These are phyloP conservation scores for Casaregolazyma suthepensis DNA, from an alignment of 1,139 yeast genomes.

Conservation along the genomic window DNA sequence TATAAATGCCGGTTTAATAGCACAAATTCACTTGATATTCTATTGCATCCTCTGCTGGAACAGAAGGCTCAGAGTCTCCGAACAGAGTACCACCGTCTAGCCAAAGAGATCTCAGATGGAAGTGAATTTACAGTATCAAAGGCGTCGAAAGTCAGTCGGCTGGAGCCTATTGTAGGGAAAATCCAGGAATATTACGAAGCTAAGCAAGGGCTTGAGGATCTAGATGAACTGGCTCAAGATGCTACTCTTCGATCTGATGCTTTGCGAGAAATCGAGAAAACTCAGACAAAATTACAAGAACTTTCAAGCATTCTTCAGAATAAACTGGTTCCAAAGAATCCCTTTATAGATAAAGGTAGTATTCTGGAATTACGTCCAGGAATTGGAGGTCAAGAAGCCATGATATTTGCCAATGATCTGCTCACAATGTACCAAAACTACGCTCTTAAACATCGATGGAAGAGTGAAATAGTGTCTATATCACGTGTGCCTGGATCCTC, in stretches of 20 bases:
- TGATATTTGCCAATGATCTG: slow-evolving; percentile 74
- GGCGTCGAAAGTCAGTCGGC: slow-evolving; percentile 51
- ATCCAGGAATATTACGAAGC: slow-evolving; percentile 42
- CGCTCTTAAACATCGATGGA: slow-evolving; percentile 65
- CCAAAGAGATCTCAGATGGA: slow-evolving; percentile 40
- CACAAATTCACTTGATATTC: neutral
- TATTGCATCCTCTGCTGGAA: slow-evolving; percentile 21
- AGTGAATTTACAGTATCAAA: slow-evolving; percentile 49
- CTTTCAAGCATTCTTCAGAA: slow-evolving; percentile 44
- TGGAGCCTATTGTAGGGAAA: slow-evolving; percentile 49
- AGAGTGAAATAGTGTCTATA: slow-evolving; percentile 48
- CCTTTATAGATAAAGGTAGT: slow-evolving; percentile 72
- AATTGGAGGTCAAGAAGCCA: slow-evolving; percentile 93
- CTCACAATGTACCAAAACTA: slow-evolving; percentile 74
- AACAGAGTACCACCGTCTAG: slow-evolving; percentile 46
- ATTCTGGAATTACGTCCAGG: slow-evolving; percentile 88
- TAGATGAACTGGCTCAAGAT: slow-evolving; percentile 33
- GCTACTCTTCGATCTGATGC: slow-evolving; percentile 40
- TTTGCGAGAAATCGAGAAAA: slow-evolving; percentile 43
- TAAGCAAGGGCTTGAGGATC: slow-evolving; percentile 31
- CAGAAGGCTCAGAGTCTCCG: slow-evolving; percentile 53
- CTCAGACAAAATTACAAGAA: slow-evolving; percentile 19
- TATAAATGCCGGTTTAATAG: neutral
- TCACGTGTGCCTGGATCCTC: slow-evolving; percentile 50
- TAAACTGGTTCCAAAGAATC: slow-evolving; percentile 67